These are phyloP conservation scores for Rhizopogon salebrosus DNA, from an alignment of 768 basidiomycete genomes.

Conservation along the genomic window DNA sequence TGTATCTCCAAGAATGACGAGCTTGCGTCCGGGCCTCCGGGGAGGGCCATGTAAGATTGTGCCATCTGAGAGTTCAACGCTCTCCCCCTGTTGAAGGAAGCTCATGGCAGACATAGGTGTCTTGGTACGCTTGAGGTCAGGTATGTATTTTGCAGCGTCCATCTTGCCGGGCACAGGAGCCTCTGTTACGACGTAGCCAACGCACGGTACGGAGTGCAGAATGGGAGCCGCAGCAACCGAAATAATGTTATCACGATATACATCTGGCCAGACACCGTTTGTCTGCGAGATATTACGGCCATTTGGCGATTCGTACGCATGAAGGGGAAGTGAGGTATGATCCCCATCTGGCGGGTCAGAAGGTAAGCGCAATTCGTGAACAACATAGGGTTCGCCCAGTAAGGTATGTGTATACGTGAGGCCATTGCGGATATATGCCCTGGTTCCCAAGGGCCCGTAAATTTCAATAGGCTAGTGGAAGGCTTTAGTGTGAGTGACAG, in stretches of 20 bases:
- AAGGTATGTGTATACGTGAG: conserved; percentile 66
- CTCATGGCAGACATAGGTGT: conserved; percentile 66
- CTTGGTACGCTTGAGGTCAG: conserved; percentile 64
- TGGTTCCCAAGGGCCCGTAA: conserved; percentile 81
- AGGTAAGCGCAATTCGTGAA: conserved; percentile 74
- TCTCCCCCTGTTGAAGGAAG: conserved; percentile 59
- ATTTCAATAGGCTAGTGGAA: conserved; percentile 63
- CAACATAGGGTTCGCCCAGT: conserved; percentile 63
- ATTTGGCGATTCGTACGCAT: conserved; percentile 46
- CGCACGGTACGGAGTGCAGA: conserved; percentile 71
- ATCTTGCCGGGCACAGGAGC: conserved; percentile 73
- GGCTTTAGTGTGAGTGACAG: conserved; percentile 6
- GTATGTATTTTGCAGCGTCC: conserved; percentile 59
- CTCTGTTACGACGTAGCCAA: conserved; percentile 75
- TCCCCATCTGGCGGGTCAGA: conserved; percentile 54
- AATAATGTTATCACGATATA: conserved; percentile 52
- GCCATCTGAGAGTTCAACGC: conserved; percentile 63
- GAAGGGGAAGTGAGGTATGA: conserved; percentile 39
- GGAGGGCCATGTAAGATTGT: conserved; percentile 65
- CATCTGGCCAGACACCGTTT: conserved; percentile 60
- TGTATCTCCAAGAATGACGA: conserved; percentile 84
- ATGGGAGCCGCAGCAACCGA: conserved; percentile 77
- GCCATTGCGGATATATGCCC: conserved; percentile 70
- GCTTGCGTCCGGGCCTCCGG: conserved; percentile 63
- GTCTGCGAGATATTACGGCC: conserved; percentile 62